Conservation (phyloP, 257 asterid genomes). For the Solanum tacnaense region DNA sequence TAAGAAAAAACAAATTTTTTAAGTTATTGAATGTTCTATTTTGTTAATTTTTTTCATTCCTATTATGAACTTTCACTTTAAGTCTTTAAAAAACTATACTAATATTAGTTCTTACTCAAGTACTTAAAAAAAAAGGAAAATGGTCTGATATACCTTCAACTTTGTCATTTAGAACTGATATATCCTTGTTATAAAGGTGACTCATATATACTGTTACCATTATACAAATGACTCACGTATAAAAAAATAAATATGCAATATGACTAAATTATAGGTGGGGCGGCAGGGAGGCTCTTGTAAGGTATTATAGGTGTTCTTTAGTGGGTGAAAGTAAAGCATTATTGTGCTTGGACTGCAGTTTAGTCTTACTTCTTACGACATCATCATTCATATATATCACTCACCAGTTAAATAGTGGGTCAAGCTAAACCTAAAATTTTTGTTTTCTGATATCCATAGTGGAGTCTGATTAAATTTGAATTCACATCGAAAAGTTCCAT, state of each 20-base stretch:
- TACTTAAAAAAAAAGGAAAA: neutral
- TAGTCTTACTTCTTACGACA: neutral
- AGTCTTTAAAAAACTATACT: too few species aligned
- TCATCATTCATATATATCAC: neutral
- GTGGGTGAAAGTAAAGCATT: neutral
- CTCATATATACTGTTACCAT: too few species aligned
- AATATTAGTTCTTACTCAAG: neutral
- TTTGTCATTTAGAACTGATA: too few species aligned
- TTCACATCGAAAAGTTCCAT: accelerated
- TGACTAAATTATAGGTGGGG: neutral
- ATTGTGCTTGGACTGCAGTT: neutral
- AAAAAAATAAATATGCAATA: neutral
- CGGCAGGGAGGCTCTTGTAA: neutral
- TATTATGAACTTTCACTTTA: neutral
- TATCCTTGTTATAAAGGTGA: too few species aligned
- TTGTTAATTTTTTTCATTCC: neutral
- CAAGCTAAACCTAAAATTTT: neutral
- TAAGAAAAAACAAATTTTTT: neutral
- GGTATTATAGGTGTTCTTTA: neutral
- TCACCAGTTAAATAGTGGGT: neutral
- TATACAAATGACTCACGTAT: accelerated
- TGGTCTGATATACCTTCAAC: too few species aligned
- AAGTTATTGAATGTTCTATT: neutral
- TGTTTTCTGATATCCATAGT: accelerated
- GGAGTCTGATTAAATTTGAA: neutral